Conservation (phyloP, 1,139 yeast genomes). For the Nadsonia commutata region DNA sequence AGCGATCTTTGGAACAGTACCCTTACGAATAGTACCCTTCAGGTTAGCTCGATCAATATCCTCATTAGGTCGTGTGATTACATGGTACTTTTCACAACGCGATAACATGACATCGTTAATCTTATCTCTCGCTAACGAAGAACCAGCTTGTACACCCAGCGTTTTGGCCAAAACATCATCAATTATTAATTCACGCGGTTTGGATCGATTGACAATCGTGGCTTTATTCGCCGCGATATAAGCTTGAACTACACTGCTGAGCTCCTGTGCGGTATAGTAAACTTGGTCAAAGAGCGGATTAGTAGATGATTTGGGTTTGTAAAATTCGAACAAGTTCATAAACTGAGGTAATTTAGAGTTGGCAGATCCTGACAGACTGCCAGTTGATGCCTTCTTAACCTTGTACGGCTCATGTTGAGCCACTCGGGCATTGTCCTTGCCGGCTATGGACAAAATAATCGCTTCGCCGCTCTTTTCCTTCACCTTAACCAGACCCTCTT, state of each 20-base stretch:
- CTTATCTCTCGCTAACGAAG: conserved; percentile 32
- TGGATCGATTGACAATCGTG: conserved; percentile 35
- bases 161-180: conserved; percentile 33
- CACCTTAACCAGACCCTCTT: conserved; percentile 43
- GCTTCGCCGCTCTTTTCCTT: conserved; percentile 75
- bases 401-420: conserved; percentile 52
- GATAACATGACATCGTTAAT: conserved; percentile 35
- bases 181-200: conserved; percentile 34
- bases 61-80: conserved; percentile 34
- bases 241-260: conserved; percentile 35
- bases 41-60: conserved; percentile 11
- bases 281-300: conserved; percentile 32
- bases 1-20: conserved; percentile 51
- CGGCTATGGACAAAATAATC: conserved; percentile 36
- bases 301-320: conserved; percentile 20
- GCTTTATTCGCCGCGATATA: conserved; percentile 36
- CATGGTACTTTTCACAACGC: conserved; percentile 44
- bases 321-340: conserved; percentile 15
- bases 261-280: conserved; percentile 39
- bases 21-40: conserved; percentile 30
- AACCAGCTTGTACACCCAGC: conserved; percentile 16
- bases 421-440: conserved; percentile 35
- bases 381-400: conserved; percentile 21
- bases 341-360: conserved; percentile 2
- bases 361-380: neutral